Evolutionary conservation across 2,329 filamentous ascomycete genomes (phyloP), one percentile per base, ranked within the genome.

Genomic region (Penicillium sp.): DNA sequence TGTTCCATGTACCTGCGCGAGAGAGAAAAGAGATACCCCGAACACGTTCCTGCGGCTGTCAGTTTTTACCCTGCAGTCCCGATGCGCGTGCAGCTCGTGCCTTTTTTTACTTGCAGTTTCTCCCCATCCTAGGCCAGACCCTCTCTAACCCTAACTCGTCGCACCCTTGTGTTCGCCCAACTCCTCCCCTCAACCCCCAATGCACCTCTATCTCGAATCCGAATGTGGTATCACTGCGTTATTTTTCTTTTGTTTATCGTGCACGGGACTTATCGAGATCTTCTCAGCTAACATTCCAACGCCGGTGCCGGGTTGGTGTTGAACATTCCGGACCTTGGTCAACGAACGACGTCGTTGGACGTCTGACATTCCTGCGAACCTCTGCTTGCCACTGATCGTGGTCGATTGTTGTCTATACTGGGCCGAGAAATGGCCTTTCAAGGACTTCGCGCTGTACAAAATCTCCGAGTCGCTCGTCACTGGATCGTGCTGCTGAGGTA

Each of bases 1-100:
- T 40, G 36, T 36, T 18, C 45, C 39, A 43, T 47, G 45, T 52
- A 50, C 41, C 27, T 43, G 39, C 39, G 33, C n/a, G n/a, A n/a
- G n/a, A 43, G 39, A 47, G 36, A 43, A 45, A 50, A 56, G 43
- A 56, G 53, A 56, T 56, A 56, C 53, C 53, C 53, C 52, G 46
- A 50, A 62, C 64, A 65, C 62, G 62, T 67, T 66, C 62, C 49
- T 59, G 56, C 54, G 43, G 53, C 51, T 59, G 56, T 58, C 57
- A 58, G 39, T 54, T n/a, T n/a, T 53, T 37, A 32, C 32, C 43
- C 39, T 54, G 52, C 52, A 53, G 48, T 36, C 43, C 41, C 41
- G 39, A 43, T 41, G 39, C 44, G 43, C 51, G 47, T 53, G 47
- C 48, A 44, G 46, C 41, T 41, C 49, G 60, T 62, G 57, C 58